Conservation (phyloP, 345 rosid species). For the Citrus hindsii region DNA sequence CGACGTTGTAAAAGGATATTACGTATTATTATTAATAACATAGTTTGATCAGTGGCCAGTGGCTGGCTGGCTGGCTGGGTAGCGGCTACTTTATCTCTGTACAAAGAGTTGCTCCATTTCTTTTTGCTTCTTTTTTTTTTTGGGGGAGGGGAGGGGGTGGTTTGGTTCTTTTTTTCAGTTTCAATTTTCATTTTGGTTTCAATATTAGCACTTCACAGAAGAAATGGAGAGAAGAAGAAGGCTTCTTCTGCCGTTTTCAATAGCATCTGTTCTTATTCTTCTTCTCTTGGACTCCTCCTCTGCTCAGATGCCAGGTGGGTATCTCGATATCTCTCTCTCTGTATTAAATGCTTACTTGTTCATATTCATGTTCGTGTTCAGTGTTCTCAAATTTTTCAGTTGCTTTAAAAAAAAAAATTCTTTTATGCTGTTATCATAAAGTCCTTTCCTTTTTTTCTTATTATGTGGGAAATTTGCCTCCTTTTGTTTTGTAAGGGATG, state of each 20-base stretch:
- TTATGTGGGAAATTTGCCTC: not conserved
- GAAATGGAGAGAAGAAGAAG: constrained; percentile 45
- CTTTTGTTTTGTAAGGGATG: not conserved
- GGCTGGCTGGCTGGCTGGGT: not conserved
- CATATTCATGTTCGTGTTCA: not conserved
- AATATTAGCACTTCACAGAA: constrained; percentile 18
- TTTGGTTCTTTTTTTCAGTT: too few species aligned
- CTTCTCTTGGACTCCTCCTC: constrained; percentile 37
- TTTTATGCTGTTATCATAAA: too few species aligned
- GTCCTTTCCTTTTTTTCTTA: not conserved
- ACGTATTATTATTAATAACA: not conserved
- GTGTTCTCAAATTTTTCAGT: not conserved
- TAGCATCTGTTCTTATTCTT: constrained; percentile 26
- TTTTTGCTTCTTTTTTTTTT: not conserved
- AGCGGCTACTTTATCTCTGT: constrained; percentile 6
- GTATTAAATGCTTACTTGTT: not conserved
- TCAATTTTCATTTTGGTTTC: constrained; percentile 22
- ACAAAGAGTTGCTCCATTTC: not conserved
- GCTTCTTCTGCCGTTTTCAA: constrained; percentile 22
- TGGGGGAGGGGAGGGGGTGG: too few species aligned
- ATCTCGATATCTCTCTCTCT: constrained; percentile 1
- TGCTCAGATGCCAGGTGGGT: constrained; percentile 66
- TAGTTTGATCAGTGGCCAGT: not conserved
- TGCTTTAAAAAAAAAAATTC: not conserved
- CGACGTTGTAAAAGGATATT: not conserved